Evolutionary conservation across 345 rosid species (phyloP).

Genomic region (Jatropha curcas): DNA sequence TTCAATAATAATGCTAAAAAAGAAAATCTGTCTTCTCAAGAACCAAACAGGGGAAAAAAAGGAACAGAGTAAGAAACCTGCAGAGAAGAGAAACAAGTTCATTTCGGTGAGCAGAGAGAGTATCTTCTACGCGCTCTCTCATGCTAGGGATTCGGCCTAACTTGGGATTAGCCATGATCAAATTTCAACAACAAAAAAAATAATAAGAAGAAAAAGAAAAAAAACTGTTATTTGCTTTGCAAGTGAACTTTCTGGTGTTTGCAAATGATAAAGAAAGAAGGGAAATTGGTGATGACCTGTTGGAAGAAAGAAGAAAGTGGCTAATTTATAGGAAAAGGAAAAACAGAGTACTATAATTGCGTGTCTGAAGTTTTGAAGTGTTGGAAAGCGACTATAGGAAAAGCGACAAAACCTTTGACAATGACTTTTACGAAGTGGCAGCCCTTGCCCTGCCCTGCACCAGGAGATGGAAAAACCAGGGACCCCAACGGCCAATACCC

Average conservation of each 20-base stretch:
- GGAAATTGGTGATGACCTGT: background rate
- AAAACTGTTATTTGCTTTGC: no score
- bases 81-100: slow-evolving; percentile 91
- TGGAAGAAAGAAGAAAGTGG: background rate
- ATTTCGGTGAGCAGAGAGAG: slow-evolving; percentile 85
- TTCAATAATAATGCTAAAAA: background rate
- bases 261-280: background rate
- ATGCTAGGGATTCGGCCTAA: slow-evolving; percentile 65
- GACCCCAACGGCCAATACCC: no score
- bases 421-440: no score
- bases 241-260: no score
- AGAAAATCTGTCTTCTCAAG: background rate
- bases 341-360: background rate
- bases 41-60: slow-evolving; percentile 14
- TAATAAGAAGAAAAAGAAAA: background rate
- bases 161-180: slow-evolving; percentile 50
- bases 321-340: slow-evolving; percentile 1
- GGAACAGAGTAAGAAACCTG: slow-evolving; percentile 50
- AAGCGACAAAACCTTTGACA: no score
- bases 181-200: background rate
- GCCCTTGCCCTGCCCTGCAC: background rate
- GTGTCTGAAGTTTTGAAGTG: background rate
- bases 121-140: slow-evolving; percentile 86
- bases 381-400: no score
- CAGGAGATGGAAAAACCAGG: background rate